Percentiles rank a stretch among this genome's conserved stretches.
These are phyloP conservation scores for Pyronema omphalodes DNA, from an alignment of 495 filamentous ascomycete genomes.

Conservation along the genomic window DNA sequence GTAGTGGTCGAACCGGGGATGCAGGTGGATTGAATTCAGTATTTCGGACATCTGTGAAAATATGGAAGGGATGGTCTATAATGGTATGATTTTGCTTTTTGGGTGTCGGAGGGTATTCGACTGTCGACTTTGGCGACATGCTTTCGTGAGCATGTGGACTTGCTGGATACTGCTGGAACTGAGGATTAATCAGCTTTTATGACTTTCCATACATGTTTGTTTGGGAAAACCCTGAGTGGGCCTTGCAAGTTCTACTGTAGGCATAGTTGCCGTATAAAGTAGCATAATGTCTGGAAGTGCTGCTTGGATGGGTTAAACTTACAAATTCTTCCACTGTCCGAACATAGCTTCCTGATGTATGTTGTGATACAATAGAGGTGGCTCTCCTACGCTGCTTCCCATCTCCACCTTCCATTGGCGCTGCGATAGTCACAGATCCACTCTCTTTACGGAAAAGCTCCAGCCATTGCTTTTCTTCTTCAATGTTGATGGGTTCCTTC, in stretches of 20 bases:
- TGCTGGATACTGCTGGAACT: slow-evolving; percentile 23
- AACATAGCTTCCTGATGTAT: slow-evolving; percentile 2
- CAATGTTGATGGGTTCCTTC: slow-evolving; percentile 24
- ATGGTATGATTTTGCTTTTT: slow-evolving; percentile 9
- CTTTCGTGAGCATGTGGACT: slow-evolving; percentile 12
- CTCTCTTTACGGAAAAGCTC: slow-evolving; percentile 27
- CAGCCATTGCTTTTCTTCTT: slow-evolving; percentile 30
- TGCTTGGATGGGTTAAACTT: neutral
- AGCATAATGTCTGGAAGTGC: neutral
- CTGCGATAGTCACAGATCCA: slow-evolving; percentile 17
- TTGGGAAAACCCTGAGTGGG: neutral
- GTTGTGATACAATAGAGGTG: slow-evolving; percentile 30
- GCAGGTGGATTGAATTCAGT: slow-evolving; percentile 26
- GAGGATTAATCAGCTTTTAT: neutral
- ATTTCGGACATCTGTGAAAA: slow-evolving; percentile 19
- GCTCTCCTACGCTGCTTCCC: slow-evolving; percentile 23
- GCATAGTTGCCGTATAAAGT: no score
- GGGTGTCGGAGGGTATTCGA: neutral
- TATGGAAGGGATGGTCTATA: slow-evolving; percentile 23
- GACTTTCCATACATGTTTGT: no score
- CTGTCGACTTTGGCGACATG: slow-evolving; percentile 19
- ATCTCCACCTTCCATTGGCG: slow-evolving; percentile 11
- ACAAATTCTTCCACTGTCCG: slow-evolving; percentile 26
- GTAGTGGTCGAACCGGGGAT: slow-evolving; percentile 51
- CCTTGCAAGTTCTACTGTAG: no score